These are phyloP conservation scores for Coemansia sp. DNA, from an alignment of 192 early-diverging fungal genomes.

Conservation along the genomic window DNA sequence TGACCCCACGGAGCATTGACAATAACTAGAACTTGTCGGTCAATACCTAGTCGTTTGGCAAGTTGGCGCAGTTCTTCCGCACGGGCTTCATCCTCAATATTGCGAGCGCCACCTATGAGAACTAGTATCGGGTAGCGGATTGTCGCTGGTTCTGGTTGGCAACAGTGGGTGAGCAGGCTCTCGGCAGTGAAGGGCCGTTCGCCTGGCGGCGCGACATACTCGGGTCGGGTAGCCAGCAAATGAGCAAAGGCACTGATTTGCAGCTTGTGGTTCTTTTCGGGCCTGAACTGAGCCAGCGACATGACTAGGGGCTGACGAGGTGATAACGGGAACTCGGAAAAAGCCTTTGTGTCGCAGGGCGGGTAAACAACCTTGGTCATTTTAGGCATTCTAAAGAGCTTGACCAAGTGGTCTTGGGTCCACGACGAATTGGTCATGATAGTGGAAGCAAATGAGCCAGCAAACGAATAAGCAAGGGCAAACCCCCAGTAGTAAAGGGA, in stretches of 20 bases:
- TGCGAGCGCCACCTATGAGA: slow-evolving; percentile 81
- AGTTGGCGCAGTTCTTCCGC: slow-evolving; percentile 57
- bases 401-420: slow-evolving; percentile 87
- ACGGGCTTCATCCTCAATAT: slow-evolving; percentile 68
- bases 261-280: slow-evolving; percentile 88
- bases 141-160: neutral
- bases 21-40: slow-evolving; percentile 70
- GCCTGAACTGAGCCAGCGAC: slow-evolving; percentile 93
- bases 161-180: neutral
- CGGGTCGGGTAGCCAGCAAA: slow-evolving; percentile 59
- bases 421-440: slow-evolving; percentile 97
- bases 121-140: slow-evolving; percentile 55
- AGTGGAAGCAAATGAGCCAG: slow-evolving; percentile 73
- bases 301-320: slow-evolving; percentile 61
- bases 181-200: slow-evolving; percentile 11
- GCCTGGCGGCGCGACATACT: slow-evolving; percentile 23
- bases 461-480: slow-evolving; percentile 67
- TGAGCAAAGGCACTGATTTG: slow-evolving; percentile 73
- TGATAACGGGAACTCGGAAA: slow-evolving; percentile 56
- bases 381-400: slow-evolving; percentile 65
- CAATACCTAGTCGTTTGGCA: slow-evolving; percentile 52
- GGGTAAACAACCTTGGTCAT: slow-evolving; percentile 78
- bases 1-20: slow-evolving; percentile 75
- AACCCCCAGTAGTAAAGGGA: slow-evolving; percentile 73
- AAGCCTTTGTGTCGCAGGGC: slow-evolving; percentile 78